Conservation (phyloP, 2,329 filamentous ascomycete species). For the Colletotrichum melonis region DNA sequence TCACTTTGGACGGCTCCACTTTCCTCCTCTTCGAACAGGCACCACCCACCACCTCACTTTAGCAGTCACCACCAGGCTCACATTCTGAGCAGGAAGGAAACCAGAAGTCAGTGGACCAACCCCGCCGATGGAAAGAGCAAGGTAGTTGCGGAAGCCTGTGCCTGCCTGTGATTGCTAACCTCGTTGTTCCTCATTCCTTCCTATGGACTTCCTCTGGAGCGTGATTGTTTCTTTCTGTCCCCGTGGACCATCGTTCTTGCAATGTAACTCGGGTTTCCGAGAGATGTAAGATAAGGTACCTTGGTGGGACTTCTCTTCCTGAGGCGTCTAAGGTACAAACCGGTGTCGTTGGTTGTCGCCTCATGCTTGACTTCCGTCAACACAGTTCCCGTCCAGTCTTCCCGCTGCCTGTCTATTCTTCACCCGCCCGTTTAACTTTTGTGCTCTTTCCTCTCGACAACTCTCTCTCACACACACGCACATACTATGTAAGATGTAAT, state of each 20-base stretch:
- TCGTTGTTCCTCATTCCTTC: background rate
- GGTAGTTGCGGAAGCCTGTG: background rate
- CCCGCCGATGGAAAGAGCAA: background rate
- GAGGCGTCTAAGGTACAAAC: background rate
- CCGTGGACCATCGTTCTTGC: background rate
- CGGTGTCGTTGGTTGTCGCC: background rate
- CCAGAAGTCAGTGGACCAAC: background rate
- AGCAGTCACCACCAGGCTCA: no score
- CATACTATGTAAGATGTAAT: background rate
- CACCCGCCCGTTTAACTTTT: constrained; percentile 2
- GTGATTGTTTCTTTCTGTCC: background rate
- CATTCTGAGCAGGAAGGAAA: background rate
- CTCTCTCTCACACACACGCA: background rate
- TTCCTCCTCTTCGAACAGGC: constrained; percentile 32
- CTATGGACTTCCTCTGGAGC: background rate
- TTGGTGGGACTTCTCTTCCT: background rate
- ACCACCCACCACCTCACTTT: background rate
- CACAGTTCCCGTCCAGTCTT: background rate
- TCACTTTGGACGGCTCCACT: constrained; percentile 18
- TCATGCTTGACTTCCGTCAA: background rate
- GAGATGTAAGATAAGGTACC: background rate
- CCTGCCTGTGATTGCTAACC: background rate
- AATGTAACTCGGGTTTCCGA: background rate
- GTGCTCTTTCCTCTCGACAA: background rate
- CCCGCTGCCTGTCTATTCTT: constrained; percentile 6